Evolutionary conservation across 106 monocot genomes (phyloP).

Genomic region (Phalaenopsis equestris): DNA sequence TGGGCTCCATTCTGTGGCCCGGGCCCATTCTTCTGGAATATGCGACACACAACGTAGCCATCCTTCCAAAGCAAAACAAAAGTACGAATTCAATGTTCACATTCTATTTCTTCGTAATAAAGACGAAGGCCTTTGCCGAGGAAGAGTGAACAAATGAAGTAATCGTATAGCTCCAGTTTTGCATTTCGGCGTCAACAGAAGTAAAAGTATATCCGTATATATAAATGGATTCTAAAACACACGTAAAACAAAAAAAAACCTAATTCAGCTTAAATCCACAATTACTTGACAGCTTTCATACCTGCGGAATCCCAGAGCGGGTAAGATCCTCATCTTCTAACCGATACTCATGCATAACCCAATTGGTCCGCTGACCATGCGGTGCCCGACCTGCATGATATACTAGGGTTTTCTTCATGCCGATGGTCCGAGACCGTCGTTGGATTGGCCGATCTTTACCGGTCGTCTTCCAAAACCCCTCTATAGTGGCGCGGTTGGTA

Average conservation of each 20-base stretch:
- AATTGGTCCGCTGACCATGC: conserved; percentile 56
- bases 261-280: not conserved
- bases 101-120: not conserved
- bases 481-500: conserved; percentile 54
- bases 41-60: conserved; percentile 72
- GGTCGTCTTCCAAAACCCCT: conserved; percentile 90
- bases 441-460: conserved; percentile 64
- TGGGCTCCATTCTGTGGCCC: conserved; percentile 90
- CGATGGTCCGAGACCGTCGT: conserved; percentile 18
- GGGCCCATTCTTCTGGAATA: conserved; percentile 71
- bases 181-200: not conserved
- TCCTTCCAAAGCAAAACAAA: conserved; percentile 32
- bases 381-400: conserved; percentile 69
- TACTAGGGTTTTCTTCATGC: conserved; percentile 88
- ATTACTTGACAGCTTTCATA: not conserved
- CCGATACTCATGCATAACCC: conserved; percentile 97
- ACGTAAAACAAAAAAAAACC: not conserved
- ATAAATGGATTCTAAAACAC: not conserved
- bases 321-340: conserved; percentile 41
- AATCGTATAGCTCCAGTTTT: not conserved
- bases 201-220: not conserved
- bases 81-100: not conserved
- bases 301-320: conserved; percentile 15
- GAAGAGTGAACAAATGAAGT: not conserved
- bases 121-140: not conserved